These are phyloP conservation scores for Crithidia fasciculata DNA, from an alignment of 208 protist species.

Conservation along the genomic window DNA sequence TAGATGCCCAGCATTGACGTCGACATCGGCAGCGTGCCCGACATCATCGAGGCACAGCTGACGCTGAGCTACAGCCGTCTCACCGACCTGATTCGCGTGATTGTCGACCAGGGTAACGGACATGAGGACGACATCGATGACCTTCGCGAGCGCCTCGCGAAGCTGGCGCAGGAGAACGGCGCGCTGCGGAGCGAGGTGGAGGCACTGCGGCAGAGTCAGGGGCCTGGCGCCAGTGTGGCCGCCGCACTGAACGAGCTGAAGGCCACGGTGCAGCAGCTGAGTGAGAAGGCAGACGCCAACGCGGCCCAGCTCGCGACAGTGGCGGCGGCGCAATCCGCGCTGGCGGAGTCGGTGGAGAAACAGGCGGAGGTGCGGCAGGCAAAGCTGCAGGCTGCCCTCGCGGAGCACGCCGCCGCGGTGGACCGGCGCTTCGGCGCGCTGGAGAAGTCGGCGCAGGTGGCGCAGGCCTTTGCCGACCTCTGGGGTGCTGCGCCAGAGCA, in stretches of 20 bases:
- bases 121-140: slow-evolving; percentile 83
- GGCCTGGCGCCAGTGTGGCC: slow-evolving; percentile 2
- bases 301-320: slow-evolving; percentile 5
- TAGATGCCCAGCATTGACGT: slow-evolving; percentile 74
- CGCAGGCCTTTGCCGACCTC: slow-evolving; percentile 57
- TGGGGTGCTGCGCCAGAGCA: slow-evolving; percentile 54
- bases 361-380: slow-evolving; percentile 23
- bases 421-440: slow-evolving; percentile 9
- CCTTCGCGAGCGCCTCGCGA: slow-evolving; percentile 51
- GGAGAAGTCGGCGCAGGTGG: slow-evolving; percentile 22
- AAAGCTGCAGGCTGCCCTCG: slow-evolving; percentile 10
- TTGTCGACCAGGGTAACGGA: slow-evolving; percentile 85
- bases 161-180: slow-evolving; percentile 61
- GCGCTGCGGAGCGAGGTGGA: slow-evolving; percentile 50
- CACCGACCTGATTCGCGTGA: slow-evolving; percentile 72
- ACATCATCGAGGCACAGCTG: slow-evolving; percentile 92
- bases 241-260: slow-evolving; percentile 19
- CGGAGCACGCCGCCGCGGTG: slow-evolving; percentile 13
- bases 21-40: slow-evolving; percentile 76
- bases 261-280: slow-evolving; percentile 17
- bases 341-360: slow-evolving; percentile 23
- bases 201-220: slow-evolving; percentile 38
- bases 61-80: slow-evolving; percentile 90
- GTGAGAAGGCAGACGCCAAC: slow-evolving; percentile 24
- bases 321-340: slow-evolving; percentile 3